phyloP scores from a whole-genome alignment of 169 alveolate genomes.

The Ichthyophthirius multifiliis region DNA sequence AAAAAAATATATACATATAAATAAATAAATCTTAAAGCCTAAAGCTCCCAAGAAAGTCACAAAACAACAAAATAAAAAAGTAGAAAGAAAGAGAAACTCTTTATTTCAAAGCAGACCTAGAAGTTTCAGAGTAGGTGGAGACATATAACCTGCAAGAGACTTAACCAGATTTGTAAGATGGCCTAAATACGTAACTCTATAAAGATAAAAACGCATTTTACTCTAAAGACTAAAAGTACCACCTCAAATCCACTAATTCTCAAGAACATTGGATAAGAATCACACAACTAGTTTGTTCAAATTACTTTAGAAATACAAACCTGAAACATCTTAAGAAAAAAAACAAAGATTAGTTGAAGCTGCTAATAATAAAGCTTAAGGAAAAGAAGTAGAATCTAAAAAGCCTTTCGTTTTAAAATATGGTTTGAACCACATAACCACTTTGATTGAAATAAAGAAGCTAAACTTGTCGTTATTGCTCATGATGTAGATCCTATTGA shows the following conservation, averaged over 20 bases:
- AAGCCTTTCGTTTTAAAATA: constrained; percentile 88
- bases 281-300: constrained; percentile 91
- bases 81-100: constrained; percentile 81
- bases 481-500: constrained; percentile 99
- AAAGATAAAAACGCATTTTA: constrained; percentile 97
- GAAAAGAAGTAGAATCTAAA: constrained; percentile 54
- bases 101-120: constrained; percentile 86
- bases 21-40: no score
- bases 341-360: constrained; percentile 88
- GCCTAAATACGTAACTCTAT: constrained; percentile 98
- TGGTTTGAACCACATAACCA: constrained; percentile 97
- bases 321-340: constrained; percentile 97
- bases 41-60: constrained; percentile 52
- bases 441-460: constrained; percentile 96
- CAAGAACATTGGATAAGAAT: constrained; percentile 94
- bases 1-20: no score
- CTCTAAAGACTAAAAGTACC: constrained; percentile 98
- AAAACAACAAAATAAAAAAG: constrained; percentile 49
- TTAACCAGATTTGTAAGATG: constrained; percentile 97
- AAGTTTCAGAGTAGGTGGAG: constrained; percentile 94
- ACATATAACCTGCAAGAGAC: constrained; percentile 92
- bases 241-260: constrained; percentile 97
- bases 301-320: constrained; percentile 93
- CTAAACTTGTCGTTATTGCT: constrained; percentile 98
- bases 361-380: constrained; percentile 81